Base-by-base conservation (phyloP, 768 basidiomycete species). In the Termitomyces heimii region DNA sequence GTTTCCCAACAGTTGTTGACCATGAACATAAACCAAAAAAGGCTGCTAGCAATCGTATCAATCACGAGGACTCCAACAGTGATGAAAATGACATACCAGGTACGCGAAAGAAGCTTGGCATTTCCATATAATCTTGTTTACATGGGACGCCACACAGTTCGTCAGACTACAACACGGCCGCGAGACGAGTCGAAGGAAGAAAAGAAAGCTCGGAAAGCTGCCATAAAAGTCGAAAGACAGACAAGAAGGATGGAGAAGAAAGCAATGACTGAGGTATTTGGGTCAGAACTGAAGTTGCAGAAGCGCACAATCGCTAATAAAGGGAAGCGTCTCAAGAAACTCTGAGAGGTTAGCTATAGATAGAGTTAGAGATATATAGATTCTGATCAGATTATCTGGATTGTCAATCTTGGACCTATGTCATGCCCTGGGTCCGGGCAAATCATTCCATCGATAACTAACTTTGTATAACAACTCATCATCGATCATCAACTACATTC, bases 111-210 rank as follows among this genome's bases (percentile, higher is more conserved):
- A 39, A 32, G 22, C 32, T 49, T 28, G n/a, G 46, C 20, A 14
- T 29, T 4, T n/a, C 22, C 14, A 20, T 10, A 9, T 18, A 8
- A 20, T 43, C 13, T 28, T 32, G 39, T 49, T 31, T 20, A 26
- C 32, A 32, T 5, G 49, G 31, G 4, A 35, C 47, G 24, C 5
- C 6, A 22, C 31, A 12, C 42, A 63, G 62, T 43, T 29, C 62
- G 57, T 44, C 62, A 61, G 55, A 91, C 90, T 1, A 68, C 92
- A 55, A 73, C 81, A 10, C 82, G 97, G 34, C 75, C 86, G 0
- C 86, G 87, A 54, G 77, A 85, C 59, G 97, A 99, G 71, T 80
- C 84, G 0, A 79, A 79, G 59, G 89, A 89, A 59, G 87, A 82
- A 50, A 93, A 86, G 68, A 88, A 79, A 63, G 77, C 79, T 0